These are phyloP conservation scores for Chrysoporthe austroafricana DNA, from an alignment of 2,329 filamentous ascomycete species.

Conservation along the genomic window DNA sequence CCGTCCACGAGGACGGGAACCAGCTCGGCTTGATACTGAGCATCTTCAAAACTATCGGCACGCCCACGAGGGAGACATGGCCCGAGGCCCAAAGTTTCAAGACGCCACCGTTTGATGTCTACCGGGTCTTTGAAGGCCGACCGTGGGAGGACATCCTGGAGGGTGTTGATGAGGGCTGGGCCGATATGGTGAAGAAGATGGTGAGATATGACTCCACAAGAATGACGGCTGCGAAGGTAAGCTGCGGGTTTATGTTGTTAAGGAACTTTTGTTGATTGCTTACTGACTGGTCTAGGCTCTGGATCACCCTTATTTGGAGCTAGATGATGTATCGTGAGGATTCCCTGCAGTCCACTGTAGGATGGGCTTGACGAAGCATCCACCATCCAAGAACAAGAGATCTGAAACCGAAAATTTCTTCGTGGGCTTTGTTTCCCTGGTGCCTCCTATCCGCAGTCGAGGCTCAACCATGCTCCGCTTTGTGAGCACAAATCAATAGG, in stretches of 20 bases:
- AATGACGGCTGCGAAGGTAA: slow-evolving; percentile 66
- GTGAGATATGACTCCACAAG: slow-evolving; percentile 75
- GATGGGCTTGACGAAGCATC: neutral
- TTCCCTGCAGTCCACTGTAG: neutral
- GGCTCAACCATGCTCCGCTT: neutral
- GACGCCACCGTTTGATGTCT: slow-evolving; percentile 88
- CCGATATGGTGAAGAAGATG: slow-evolving; percentile 68
- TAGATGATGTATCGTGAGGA: neutral
- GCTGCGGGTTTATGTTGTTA: slow-evolving; percentile 5
- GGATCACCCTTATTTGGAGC: slow-evolving; percentile 5
- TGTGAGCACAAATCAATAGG: neutral
- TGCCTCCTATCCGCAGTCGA: neutral
- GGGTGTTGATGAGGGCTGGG: slow-evolving; percentile 58
- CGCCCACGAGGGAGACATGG: slow-evolving; percentile 80
- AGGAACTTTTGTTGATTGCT: neutral
- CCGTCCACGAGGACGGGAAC: slow-evolving; percentile 76
- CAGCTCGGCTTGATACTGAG: slow-evolving; percentile 89
- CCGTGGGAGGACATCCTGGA: slow-evolving; percentile 74
- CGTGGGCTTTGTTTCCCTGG: neutral
- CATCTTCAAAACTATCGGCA: slow-evolving; percentile 90
- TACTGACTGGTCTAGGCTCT: neutral
- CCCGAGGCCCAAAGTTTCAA: slow-evolving; percentile 72
- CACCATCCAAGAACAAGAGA: neutral
- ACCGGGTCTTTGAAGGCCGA: slow-evolving; percentile 70
- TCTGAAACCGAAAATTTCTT: neutral